Base-by-base conservation (phyloP, 2,329 filamentous ascomycete species). In the Penicillium sp. region DNA sequence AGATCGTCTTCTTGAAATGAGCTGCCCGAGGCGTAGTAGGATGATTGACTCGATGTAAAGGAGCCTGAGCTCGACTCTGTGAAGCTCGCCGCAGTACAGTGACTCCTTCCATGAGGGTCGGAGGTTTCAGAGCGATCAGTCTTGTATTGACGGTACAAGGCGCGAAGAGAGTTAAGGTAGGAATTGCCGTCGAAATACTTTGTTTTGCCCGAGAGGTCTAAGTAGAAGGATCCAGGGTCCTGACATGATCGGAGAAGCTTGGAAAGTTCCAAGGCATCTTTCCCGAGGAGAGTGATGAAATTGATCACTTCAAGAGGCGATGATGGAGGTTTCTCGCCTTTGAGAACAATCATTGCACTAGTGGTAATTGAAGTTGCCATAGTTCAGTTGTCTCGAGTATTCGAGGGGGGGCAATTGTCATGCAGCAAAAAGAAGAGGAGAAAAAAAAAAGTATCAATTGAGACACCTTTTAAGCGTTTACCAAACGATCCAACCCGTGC, bases 171-270 rank as follows among this genome's bases (percentile, higher is more conserved):
- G 9, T 45, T 38, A 36, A 45, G 38, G 26, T 39, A 25, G 6
- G 35, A 2, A 12, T 33, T 39, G 27, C 4, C 29, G 4, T 32
- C 11, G 29, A 32, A 32, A 32, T 32, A 32, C 29, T 32, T 32
- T 32, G 29, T 32, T 11, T 32, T 7, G 43, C 43, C 43, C 1
- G 43, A 32, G 3, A 45, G 13, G n/a, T 45, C 43, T 18, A 45
- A 18, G 27, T 45, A 45, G 13, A 45, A 39, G 9, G 38, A 39
- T 28, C 43, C 43, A 1, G 34, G 43, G 12, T 28, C 32, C 34
- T 45, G 43, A 36, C 43, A 39, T 8, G 43, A 35, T 38, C 43
- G 43, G 9, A 45, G 43, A 12, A 45, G 43, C 9, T 39, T 33
- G 34, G 43, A 39, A 8, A 24, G 29, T 33, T 45, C 43, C 4